A percentile compares a stretch with the other conserved stretches of the same genome.
Evolutionary conservation across 225 moss, liverwort and hornwort genomes (phyloP).

Genomic region (Sphagnum contortum): DNA sequence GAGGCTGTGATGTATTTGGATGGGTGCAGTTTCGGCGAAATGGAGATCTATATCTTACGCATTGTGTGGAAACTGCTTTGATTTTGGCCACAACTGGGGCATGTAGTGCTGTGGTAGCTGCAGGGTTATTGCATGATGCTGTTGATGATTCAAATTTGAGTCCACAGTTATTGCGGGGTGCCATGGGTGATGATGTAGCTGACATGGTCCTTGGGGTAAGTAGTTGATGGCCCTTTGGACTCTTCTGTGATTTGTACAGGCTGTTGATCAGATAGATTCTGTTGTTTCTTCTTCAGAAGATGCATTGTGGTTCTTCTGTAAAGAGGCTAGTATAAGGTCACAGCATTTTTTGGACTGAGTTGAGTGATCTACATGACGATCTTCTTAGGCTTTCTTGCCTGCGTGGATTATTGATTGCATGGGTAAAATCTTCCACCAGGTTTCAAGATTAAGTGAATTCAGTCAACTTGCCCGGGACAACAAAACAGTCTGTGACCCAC

Average conservation of each 20-base stretch:
- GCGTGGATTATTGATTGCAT: background rate
- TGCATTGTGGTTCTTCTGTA: no score
- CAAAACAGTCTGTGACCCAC: slow-evolving; percentile 50
- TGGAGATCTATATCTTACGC: slow-evolving; percentile 59
- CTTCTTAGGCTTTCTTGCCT: no score
- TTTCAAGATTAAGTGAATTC: slow-evolving; percentile 65
- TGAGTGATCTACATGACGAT: no score
- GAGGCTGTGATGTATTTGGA: background rate
- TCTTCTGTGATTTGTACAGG: no score
- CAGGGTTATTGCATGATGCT: slow-evolving; percentile 76
- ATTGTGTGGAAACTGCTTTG: slow-evolving; percentile 78
- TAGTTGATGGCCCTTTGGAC: background rate
- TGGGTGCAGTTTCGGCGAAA: slow-evolving; percentile 59
- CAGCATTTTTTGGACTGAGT: no score
- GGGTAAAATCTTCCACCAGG: slow-evolving; percentile 22
- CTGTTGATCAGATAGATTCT: no score
- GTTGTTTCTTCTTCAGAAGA: background rate
- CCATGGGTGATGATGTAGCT: slow-evolving; percentile 68
- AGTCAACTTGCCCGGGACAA: slow-evolving; percentile 79
- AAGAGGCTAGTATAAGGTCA: no score
- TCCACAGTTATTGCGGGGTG: slow-evolving; percentile 35
- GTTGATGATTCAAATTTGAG: slow-evolving; percentile 62
- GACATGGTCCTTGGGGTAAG: slow-evolving; percentile 65
- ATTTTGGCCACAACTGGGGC: slow-evolving; percentile 73
- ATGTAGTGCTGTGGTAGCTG: slow-evolving; percentile 65